Percentiles rank a stretch among this genome's conserved stretches.
Evolutionary conservation across 2,329 filamentous ascomycete genomes (phyloP).

Genomic region (Fusarium bulbicola): DNA sequence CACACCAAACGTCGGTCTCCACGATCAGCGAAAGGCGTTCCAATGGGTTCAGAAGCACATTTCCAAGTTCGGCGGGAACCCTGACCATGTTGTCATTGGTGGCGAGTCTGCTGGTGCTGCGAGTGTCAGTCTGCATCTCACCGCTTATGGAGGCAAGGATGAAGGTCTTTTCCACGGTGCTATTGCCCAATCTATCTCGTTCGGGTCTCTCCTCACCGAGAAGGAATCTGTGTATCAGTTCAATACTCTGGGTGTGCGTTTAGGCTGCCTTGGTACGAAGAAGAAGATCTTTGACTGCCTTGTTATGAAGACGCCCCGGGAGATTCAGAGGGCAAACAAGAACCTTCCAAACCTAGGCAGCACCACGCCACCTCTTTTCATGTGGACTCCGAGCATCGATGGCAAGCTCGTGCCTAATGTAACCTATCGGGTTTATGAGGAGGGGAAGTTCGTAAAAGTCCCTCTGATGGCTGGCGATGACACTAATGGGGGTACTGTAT

Average conservation of each 20-base stretch:
- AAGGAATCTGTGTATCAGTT: slow-evolving; percentile 62
- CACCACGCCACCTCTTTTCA: slow-evolving; percentile 54
- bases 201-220: slow-evolving; percentile 57
- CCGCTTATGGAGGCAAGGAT: slow-evolving; percentile 60
- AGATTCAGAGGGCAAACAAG: slow-evolving; percentile 55
- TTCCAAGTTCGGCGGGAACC: slow-evolving; percentile 73
- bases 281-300: slow-evolving; percentile 56
- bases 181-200: slow-evolving; percentile 61
- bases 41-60: slow-evolving; percentile 77
- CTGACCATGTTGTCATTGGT: slow-evolving; percentile 72
- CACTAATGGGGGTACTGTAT: slow-evolving; percentile 51
- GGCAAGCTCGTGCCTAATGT: slow-evolving; percentile 59
- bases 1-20: slow-evolving; percentile 73
- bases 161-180: slow-evolving; percentile 61
- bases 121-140: slow-evolving; percentile 72
- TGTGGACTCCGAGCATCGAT: slow-evolving; percentile 66
- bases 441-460: slow-evolving; percentile 62
- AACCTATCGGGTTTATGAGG: slow-evolving; percentile 58
- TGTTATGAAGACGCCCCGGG: slow-evolving; percentile 50
- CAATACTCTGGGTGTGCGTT: slow-evolving; percentile 55
- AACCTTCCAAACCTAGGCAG: slow-evolving; percentile 48
- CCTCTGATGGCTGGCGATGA: slow-evolving; percentile 60
- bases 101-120: slow-evolving; percentile 75
- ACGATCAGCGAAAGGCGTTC: slow-evolving; percentile 74
- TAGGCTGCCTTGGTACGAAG: slow-evolving; percentile 50